Conservation (phyloP, 768 basidiomycete genomes). For the Tricholoma sp. region DNA sequence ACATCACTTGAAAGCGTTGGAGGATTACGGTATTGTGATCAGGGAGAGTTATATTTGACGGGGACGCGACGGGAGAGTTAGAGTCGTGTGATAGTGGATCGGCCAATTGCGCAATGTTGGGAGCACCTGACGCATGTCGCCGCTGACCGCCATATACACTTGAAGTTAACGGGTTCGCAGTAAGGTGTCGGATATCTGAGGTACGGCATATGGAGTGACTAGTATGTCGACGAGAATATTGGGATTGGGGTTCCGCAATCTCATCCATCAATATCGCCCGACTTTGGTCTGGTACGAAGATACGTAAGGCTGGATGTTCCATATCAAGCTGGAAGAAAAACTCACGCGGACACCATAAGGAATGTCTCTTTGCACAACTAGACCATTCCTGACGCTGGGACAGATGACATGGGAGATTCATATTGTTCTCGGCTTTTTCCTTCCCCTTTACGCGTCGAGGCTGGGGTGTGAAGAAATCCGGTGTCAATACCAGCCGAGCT, state of each 20-base stretch:
- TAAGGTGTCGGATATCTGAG: background rate
- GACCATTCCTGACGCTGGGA: conserved; percentile 41
- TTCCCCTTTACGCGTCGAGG: conserved; percentile 52
- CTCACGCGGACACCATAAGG: conserved; percentile 41
- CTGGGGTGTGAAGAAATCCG: conserved; percentile 53
- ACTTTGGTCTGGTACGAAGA: conserved; percentile 23
- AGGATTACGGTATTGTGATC: background rate
- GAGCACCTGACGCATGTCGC: conserved; percentile 19
- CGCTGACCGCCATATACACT: conserved; percentile 15
- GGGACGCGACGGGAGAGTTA: background rate
- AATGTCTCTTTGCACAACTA: conserved; percentile 38
- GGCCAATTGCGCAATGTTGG: conserved; percentile 3
- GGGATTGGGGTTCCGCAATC: conserved; percentile 13
- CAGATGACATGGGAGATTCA: conserved; percentile 24
- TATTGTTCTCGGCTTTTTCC: conserved; percentile 32
- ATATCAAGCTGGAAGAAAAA: background rate
- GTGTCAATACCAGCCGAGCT: conserved; percentile 26
- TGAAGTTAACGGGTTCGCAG: background rate
- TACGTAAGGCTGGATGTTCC: background rate
- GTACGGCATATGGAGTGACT: background rate
- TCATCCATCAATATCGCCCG: conserved; percentile 33
- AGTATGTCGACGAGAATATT: conserved; percentile 5
- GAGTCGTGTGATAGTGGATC: background rate
- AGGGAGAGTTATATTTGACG: background rate
- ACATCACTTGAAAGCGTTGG: conserved; percentile 7